phyloP scores from a whole-genome alignment of 371 early-diverging fungal genomes.

The Entomophthora muscae region DNA sequence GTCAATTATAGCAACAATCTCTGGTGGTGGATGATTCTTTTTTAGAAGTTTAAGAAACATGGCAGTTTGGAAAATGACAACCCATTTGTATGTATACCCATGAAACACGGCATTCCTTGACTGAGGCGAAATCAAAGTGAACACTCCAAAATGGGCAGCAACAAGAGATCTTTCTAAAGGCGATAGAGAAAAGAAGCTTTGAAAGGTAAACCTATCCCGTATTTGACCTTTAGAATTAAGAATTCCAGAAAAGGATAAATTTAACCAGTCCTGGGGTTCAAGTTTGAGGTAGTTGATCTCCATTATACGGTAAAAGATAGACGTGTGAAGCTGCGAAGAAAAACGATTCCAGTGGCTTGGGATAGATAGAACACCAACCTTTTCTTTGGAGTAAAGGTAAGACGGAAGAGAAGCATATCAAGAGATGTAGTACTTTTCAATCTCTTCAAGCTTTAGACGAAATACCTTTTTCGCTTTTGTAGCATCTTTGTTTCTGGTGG shows the following conservation, averaged over 20 bases:
- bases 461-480: too few relatives aligned
- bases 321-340: not conserved
- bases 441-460: not conserved
- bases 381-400: not conserved
- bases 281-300: not conserved
- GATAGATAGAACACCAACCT: not conserved
- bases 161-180: not conserved
- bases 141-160: not conserved
- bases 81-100: not conserved
- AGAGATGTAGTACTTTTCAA: not conserved
- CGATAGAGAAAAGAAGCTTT: not conserved
- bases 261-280: too few relatives aligned
- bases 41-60: too few relatives aligned
- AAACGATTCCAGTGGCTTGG: not conserved
- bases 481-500: too few relatives aligned
- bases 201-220: too few relatives aligned
- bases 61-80: not conserved
- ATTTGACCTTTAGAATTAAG: not conserved
- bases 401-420: not conserved
- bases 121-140: not conserved
- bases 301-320: not conserved
- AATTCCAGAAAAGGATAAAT: too few relatives aligned
- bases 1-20: too few relatives aligned
- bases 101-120: not conserved
- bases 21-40: too few relatives aligned